A percentile compares a stretch with the other conserved stretches of the same genome.
Evolutionary conservation across 2,329 filamentous ascomycete species (phyloP).

Genomic region (Colletotrichum cuscutae): DNA sequence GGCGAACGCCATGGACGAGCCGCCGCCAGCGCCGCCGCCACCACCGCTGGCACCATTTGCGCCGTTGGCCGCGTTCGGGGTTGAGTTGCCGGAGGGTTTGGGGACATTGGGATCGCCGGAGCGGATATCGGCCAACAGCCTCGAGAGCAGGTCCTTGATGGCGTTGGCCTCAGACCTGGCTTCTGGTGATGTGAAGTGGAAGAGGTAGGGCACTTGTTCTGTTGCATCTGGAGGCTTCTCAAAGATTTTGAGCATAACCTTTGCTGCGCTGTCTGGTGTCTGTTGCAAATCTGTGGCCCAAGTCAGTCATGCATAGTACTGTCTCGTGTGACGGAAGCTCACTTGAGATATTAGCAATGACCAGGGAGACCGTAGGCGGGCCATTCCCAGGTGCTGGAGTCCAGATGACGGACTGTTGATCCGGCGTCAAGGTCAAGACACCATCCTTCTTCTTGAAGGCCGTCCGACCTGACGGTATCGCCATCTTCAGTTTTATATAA

Average conservation of each 20-base stretch:
- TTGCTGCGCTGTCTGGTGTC: slow-evolving; percentile 86
- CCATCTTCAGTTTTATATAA: slow-evolving; percentile 54
- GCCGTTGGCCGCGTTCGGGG: slow-evolving; percentile 41
- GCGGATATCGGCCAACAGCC: slow-evolving; percentile 78
- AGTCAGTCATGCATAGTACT: slow-evolving; percentile 29
- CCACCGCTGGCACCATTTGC: slow-evolving; percentile 14
- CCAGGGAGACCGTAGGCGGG: slow-evolving; percentile 74
- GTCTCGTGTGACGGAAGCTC: slow-evolving; percentile 44
- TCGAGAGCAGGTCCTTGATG: slow-evolving; percentile 84
- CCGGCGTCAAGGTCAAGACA: slow-evolving; percentile 77
- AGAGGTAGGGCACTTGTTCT: slow-evolving; percentile 79
- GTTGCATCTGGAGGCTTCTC: slow-evolving; percentile 70
- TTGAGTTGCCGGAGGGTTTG: slow-evolving; percentile 53
- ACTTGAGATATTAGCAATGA: slow-evolving; percentile 85
- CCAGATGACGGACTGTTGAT: slow-evolving; percentile 83
- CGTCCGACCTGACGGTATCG: slow-evolving; percentile 71
- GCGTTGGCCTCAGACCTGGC: slow-evolving; percentile 86
- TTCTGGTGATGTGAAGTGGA: slow-evolving; percentile 86
- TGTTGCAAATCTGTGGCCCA: slow-evolving; percentile 84
- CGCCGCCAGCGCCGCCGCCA: slow-evolving; percentile 41
- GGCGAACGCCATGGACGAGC: slow-evolving; percentile 79
- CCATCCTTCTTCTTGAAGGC: slow-evolving; percentile 98
- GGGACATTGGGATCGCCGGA: slow-evolving; percentile 61
- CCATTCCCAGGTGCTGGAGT: slow-evolving; percentile 73
- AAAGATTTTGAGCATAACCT: slow-evolving; percentile 95